These are phyloP conservation scores for Xylaria castorea DNA, from an alignment of 495 filamentous ascomycete species.

Conservation along the genomic window DNA sequence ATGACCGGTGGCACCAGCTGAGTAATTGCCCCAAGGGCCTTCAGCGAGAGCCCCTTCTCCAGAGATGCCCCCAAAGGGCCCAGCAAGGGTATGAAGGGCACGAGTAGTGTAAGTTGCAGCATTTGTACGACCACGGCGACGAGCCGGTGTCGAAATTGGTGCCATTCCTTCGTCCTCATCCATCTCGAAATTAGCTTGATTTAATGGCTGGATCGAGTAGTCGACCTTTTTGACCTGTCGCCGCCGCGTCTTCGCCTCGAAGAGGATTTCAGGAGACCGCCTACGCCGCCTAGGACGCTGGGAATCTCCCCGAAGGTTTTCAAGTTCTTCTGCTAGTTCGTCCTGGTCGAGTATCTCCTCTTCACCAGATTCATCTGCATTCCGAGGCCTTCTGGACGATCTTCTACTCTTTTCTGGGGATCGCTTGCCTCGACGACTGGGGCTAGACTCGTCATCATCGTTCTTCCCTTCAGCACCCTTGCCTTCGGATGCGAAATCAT, in stretches of 20 bases:
- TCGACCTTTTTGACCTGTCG: slow-evolving; percentile 52
- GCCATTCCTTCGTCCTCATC: slow-evolving; percentile 69
- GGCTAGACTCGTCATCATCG: slow-evolving; percentile 51
- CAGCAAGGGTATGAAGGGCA: slow-evolving; percentile 81
- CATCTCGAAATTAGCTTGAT: slow-evolving; percentile 67
- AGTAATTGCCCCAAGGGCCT: slow-evolving; percentile 74
- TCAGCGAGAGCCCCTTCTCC: slow-evolving; percentile 75
- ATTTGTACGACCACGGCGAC: slow-evolving; percentile 63
- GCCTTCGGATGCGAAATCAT: slow-evolving; percentile 52
- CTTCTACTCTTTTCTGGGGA: slow-evolving; percentile 46
- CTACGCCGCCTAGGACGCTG: slow-evolving; percentile 58
- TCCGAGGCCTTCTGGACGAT: slow-evolving; percentile 43
- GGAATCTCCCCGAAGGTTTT: slow-evolving; percentile 63
- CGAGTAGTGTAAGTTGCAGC: slow-evolving; percentile 65
- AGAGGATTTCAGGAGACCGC: slow-evolving; percentile 63
- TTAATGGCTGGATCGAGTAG: slow-evolving; percentile 73
- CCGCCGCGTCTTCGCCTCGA: slow-evolving; percentile 52
- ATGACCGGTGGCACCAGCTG: slow-evolving; percentile 65
- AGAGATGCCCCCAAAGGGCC: slow-evolving; percentile 87
- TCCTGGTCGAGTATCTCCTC: slow-evolving; percentile 70
- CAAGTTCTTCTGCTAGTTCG: slow-evolving; percentile 80
- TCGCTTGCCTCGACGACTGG: slow-evolving; percentile 48
- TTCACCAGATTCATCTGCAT: slow-evolving; percentile 58
- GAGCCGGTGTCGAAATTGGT: slow-evolving; percentile 71
- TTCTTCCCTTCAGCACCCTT: slow-evolving; percentile 35